These are phyloP conservation scores for Suillus subluteus DNA, from an alignment of 768 basidiomycete genomes.

Conservation along the genomic window DNA sequence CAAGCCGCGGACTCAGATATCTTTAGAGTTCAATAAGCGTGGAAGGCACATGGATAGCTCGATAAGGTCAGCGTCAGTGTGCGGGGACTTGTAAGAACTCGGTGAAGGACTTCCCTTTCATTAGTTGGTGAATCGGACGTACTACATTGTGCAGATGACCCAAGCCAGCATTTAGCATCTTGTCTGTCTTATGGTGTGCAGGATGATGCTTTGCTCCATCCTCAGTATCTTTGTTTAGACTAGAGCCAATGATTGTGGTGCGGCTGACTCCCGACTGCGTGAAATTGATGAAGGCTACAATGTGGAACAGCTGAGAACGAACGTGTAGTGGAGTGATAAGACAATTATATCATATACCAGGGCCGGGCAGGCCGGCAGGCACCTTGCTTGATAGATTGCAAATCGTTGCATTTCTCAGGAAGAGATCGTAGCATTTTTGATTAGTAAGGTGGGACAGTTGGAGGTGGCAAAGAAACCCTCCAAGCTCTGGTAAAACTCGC, in stretches of 20 bases:
- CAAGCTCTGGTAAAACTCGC: no score
- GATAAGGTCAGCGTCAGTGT: background rate
- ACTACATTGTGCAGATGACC: background rate
- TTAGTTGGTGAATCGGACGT: background rate
- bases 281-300: background rate
- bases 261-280: background rate
- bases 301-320: background rate
- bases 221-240: background rate
- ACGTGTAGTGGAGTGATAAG: background rate
- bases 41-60: background rate
- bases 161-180: background rate
- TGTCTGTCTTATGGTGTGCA: no score
- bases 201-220: background rate
- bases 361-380: no score
- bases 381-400: no score
- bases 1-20: conserved; percentile 11
- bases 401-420: no score
- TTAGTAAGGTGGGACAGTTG: no score
- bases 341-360: background rate
- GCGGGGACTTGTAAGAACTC: background rate
- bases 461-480: no score
- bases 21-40: conserved; percentile 14
- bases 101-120: background rate
- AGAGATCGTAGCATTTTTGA: no score
- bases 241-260: background rate